These are phyloP conservation scores for Flammula alnicola DNA, from an alignment of 1,284 basidiomycete species.

Conservation along the genomic window DNA sequence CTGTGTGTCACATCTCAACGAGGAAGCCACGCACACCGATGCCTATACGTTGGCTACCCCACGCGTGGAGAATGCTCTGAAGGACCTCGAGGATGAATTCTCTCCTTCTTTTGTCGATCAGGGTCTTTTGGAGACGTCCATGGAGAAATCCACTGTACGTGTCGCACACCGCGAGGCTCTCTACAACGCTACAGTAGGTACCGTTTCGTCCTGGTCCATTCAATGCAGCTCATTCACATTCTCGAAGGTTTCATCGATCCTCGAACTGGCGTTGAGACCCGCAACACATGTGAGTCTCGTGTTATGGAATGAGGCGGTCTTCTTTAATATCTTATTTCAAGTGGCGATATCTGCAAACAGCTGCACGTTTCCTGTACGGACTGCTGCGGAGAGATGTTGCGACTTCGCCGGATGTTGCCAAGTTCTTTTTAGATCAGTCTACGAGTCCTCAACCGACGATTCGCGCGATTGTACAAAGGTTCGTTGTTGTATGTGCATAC, in stretches of 20 bases:
- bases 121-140: slow-evolving; percentile 47
- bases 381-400: slow-evolving; percentile 80
- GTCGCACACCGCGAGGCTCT: slow-evolving; percentile 46
- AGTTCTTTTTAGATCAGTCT: slow-evolving; percentile 72
- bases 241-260: slow-evolving; percentile 61
- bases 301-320: slow-evolving; percentile 1
- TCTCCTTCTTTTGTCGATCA: slow-evolving; percentile 45
- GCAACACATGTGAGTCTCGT: slow-evolving; percentile 68
- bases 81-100: slow-evolving; percentile 55
- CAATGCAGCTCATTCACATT: slow-evolving; percentile 15
- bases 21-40: slow-evolving; percentile 66
- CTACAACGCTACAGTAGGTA: slow-evolving; percentile 55
- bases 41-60: slow-evolving; percentile 54
- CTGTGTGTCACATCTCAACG: slow-evolving; percentile 58
- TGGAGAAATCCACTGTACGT: slow-evolving; percentile 46
- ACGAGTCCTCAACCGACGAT: slow-evolving; percentile 85
- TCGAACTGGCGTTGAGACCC: slow-evolving; percentile 68
- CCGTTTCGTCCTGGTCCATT: slow-evolving; percentile 4
- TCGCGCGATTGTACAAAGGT: slow-evolving; percentile 74
- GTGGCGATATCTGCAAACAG: slow-evolving; percentile 91
- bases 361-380: slow-evolving; percentile 72
- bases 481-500: slow-evolving; percentile 32
- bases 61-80: slow-evolving; percentile 49
- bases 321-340: slow-evolving; percentile 37
- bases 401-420: slow-evolving; percentile 65